Evolutionary conservation across 2,329 filamentous ascomycete genomes (phyloP), one percentile per base, ranked within the genome.

Genomic region (Epichloe hybrida): DNA sequence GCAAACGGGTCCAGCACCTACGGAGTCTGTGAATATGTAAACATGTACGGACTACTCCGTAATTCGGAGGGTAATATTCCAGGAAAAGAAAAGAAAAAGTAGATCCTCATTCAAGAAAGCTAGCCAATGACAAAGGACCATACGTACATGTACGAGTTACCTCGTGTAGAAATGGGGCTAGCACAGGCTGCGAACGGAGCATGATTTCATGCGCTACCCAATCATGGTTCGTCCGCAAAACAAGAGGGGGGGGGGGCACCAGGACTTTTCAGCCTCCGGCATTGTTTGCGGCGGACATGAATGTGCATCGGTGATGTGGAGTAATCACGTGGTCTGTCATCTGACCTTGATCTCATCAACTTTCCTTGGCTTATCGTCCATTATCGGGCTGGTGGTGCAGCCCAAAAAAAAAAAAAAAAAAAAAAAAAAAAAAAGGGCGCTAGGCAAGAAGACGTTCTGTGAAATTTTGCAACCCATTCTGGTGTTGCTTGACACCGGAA

Each of bases 401-500:
- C 47, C 50, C 11, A 64, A 64, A 65, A 17, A 21, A n/a, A 15
- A 44, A 21, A 35, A 21, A 21, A 38, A 64, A 65, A 66, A 48
- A 49, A 44, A 49, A 64, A 21, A 38, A 64, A 65, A 66, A 48
- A 49, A 44, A 49, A 64, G 17, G 17, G 17, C 58, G 56, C 57
- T 58, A 52, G 55, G n/a, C 9, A 48, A 13, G 13, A 17, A 17
- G 40, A 57, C 50, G 54, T 56, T 51, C 52, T 64, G 63, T 64
- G 63, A 66, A 66, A 65, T 61, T 66, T 66, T 66, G 57, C 57
- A 64, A 53, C 52, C 45, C 20, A 21, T 53, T 49, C 53, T 55
- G 50, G 52, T 54, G 55, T 23, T 41, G 23, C 27, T 40, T 17
- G 34, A 34, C 21, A 20, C 42, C 20, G 15, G 47, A 35, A 11